These are phyloP conservation scores for Xylaria curta DNA, from an alignment of 495 filamentous ascomycete species.

Conservation along the genomic window DNA sequence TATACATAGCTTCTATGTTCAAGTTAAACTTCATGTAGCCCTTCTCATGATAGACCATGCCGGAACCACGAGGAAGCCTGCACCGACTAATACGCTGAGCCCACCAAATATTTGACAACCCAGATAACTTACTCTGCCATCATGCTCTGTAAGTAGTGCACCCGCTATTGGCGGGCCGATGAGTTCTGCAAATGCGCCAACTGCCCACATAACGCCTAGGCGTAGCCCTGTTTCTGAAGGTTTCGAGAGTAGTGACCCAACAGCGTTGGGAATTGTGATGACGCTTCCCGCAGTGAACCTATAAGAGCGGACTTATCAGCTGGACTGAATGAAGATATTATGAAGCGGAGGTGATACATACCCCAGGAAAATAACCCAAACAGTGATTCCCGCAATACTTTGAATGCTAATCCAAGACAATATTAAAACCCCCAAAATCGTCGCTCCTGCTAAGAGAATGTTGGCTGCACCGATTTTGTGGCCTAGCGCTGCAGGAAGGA, in stretches of 20 bases:
- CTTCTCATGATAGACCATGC: conserved; percentile 9
- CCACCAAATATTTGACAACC: conserved; percentile 20
- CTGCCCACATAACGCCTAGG: conserved; percentile 15
- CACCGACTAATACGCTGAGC: conserved; percentile 4
- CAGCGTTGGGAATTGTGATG: conserved; percentile 14
- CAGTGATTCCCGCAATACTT: not conserved
- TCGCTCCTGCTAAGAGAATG: conserved; percentile 6
- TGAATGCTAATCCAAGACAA: not conserved
- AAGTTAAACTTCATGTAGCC: not conserved
- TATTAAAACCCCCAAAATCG: not conserved
- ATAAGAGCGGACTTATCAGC: not conserved
- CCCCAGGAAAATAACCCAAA: conserved; percentile 20
- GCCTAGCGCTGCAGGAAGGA: conserved; percentile 17
- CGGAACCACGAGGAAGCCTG: conserved; percentile 3
- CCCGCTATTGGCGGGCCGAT: conserved; percentile 9
- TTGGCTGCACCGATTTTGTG: conserved; percentile 9
- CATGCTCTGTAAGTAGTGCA: not conserved
- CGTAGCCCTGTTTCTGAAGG: conserved; percentile 9
- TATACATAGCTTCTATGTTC: not conserved
- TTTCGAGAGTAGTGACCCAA: conserved; percentile 4
- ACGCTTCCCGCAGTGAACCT: conserved; percentile 18
- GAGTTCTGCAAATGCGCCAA: conserved; percentile 7
- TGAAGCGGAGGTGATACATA: not conserved
- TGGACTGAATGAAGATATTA: not conserved
- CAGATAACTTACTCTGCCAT: conserved; percentile 15